phyloP scores from a whole-genome alignment of 805 yeast species.

The Spathaspora girioi region DNA sequence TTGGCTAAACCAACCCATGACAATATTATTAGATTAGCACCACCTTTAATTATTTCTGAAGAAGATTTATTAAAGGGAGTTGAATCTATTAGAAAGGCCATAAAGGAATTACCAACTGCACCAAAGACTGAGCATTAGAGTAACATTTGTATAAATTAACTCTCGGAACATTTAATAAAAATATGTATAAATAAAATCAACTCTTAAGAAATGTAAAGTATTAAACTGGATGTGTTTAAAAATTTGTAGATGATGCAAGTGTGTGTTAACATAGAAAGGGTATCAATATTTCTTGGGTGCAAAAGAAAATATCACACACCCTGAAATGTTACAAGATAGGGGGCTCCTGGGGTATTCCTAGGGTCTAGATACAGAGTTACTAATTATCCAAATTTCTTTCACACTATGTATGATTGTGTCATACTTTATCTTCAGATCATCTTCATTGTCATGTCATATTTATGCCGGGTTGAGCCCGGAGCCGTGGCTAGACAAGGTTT shows the following conservation, averaged over 20 bases:
- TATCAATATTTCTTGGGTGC: not conserved
- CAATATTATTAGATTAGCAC: conserved; percentile 92
- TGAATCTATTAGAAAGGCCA: conserved; percentile 60
- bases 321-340: not conserved
- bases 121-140: conserved; percentile 39
- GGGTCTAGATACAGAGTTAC: not conserved
- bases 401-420: not conserved
- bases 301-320: not conserved
- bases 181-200: too few species aligned
- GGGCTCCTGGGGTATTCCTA: too few species aligned
- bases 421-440: not conserved
- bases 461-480: not conserved
- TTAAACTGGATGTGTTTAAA: too few species aligned
- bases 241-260: not conserved
- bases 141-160: not conserved
- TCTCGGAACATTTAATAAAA: too few species aligned
- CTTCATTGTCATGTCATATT: not conserved
- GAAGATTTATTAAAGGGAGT: conserved; percentile 84
- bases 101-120: conserved; percentile 53
- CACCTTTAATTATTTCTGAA: conserved; percentile 87
- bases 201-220: too few species aligned
- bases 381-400: too few species aligned
- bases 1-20: conserved; percentile 97
- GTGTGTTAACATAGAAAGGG: not conserved
- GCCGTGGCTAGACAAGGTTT: not conserved